Evolutionary conservation across 768 basidiomycete genomes (phyloP), one percentile per base, ranked within the genome.

Genomic region (Amanita exitialis): DNA sequence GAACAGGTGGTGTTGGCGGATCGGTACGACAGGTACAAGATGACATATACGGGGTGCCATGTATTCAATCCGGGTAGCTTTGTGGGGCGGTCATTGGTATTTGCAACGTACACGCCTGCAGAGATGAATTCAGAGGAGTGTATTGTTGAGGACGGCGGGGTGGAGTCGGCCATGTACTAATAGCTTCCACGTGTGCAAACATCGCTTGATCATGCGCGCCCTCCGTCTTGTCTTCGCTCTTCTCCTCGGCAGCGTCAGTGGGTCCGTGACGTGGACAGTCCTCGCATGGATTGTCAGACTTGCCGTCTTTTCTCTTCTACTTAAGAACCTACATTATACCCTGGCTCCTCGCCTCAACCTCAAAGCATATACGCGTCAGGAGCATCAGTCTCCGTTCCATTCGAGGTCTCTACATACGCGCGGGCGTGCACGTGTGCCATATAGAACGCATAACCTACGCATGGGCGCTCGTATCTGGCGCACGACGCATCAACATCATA

Each of bases 31-130:
- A 80, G 87, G 43, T 99, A 91, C 64, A 91, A 96, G 59, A 74
- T 96, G 56, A 98, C 94, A 1, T 99, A 99, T 64, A 93, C 94
- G 53, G 92, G 92, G 9, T 98, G 96, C 59, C 96, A 98, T 66
- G 96, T 98, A 23, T 93, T 98, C 75, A 99, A 99, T 64, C 96
- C 96, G 0, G 94, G 96, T 16, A 83, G 86, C 45, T 97, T 98
- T 62, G 73, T 92, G 12, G 82, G 89, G 4, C 85, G 79, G 44
- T 77, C 84, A 4, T 86, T 90, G 57, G 76, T 79, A 4, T 98
- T 97, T 72, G 90, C 87, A 9, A 88, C 91, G 2, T 99, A 94
- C 58, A 88, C 84, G 52, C 94, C 94, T 10, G 80, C 88, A 2
- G 85, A 84, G 53, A 67, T 79, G 37, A 84, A 89, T 60, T 94